These are phyloP conservation scores for Vaccinium vitisidaea DNA, from an alignment of 148 eudicot genomes.

Conservation along the genomic window DNA sequence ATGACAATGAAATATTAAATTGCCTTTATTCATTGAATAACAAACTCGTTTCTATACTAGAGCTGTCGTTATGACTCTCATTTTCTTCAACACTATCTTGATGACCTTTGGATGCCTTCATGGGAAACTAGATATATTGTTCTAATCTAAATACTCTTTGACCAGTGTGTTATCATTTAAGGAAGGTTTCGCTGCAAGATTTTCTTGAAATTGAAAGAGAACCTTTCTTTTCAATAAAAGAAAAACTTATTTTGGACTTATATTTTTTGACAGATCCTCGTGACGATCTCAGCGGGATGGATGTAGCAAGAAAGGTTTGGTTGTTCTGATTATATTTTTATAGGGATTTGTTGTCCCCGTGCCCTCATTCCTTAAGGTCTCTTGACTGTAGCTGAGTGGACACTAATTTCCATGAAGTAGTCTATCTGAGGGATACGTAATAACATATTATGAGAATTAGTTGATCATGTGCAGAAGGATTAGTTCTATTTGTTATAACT, in stretches of 20 bases:
- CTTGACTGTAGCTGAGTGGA: background rate
- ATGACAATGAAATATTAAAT: background rate
- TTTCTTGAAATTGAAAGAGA: slow-evolving; percentile 9
- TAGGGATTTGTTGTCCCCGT: background rate
- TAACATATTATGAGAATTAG: background rate
- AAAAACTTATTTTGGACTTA: slow-evolving; percentile 5
- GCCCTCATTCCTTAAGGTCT: background rate
- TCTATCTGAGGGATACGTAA: background rate
- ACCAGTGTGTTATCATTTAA: background rate
- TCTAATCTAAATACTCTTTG: background rate
- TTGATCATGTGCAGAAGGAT: background rate
- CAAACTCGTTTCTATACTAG: background rate
- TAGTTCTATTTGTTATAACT: background rate
- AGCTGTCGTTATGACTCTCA: background rate
- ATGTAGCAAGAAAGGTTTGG: slow-evolving; percentile 96
- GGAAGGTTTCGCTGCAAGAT: background rate
- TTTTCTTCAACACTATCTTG: background rate
- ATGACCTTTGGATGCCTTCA: background rate
- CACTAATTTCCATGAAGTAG: background rate
- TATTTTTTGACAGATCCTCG: slow-evolving; percentile 78
- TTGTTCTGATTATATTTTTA: background rate
- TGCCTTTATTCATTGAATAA: background rate
- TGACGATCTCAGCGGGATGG: slow-evolving; percentile 96
- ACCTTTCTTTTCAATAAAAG: background rate
- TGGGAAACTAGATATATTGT: background rate